Base-by-base conservation (phyloP, 2,329 filamentous ascomycete genomes). In the Colletotrichum sp. region DNA sequence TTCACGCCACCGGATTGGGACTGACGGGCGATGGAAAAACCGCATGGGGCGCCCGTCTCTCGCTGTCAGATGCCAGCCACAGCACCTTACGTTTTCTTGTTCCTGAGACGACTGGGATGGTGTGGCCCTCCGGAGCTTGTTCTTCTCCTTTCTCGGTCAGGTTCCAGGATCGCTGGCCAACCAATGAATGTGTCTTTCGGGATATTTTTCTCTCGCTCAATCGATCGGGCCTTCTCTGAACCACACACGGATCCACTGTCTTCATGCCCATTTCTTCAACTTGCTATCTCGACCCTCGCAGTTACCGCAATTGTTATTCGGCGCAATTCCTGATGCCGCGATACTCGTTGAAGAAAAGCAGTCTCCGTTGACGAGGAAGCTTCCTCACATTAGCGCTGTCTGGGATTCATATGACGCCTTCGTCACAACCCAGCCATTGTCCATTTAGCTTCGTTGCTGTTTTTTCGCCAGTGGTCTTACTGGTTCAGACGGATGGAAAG, bases 151-250 rank as follows among this genome's bases (percentile, higher is more conserved):
- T 72, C 56, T 75, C 63, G 69, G 73, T 30, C 58, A 68, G 43
- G 48, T 69, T 69, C 69, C 69, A 64, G 73, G 56, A 32, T 59
- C 43, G 48, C 21, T 24, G 26, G 26, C 43, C 28, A 64, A 34
- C 73, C 73, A 75, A 75, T 75, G 28, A 59, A 36, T 14, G 63
- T 32, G 26, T 36, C 4, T 69, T 36, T 26, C 71, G 62, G 73
- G 69, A 75, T 73, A 26, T 63, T 73, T 75, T 68, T 34, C 32
- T 32, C 58, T 75, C 73, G 73, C 73, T 75, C 69, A 75, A 75
- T 59, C 63, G 63, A 75, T 75, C 73, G 73, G 73, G 16, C 73
- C 58, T 75, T 75, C 36, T 75, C 73, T 63, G 69, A 73, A 58
- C 36, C n/a, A 26, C 58, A 48, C 62, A 52, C 28, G 62, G 14